Base-by-base conservation (phyloP, 345 rosid species). In the Mangifera indica region DNA sequence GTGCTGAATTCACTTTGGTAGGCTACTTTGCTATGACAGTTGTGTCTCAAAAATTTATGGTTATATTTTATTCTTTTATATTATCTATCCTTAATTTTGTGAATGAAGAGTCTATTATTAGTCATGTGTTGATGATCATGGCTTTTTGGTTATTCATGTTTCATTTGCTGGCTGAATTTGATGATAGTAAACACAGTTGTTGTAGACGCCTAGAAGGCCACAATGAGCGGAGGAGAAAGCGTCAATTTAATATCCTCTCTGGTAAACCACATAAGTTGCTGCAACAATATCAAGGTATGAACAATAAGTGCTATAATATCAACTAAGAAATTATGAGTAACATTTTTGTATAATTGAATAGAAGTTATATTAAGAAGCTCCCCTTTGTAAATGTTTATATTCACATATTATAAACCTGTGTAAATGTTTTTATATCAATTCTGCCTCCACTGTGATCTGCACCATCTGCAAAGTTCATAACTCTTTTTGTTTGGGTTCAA, bases 121-220 rank as follows among this genome's bases (percentile, higher is more conserved):
- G 29, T 69, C 49, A 29, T 17, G 10, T 17, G 49, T 48, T 49
- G 67, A 49, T 48, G 3, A 60, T 60, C 59, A 71, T 4, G 21
- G 11, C 32, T 49, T 49, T 59, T 59, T 32, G 57, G 70, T 60
- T 67, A 18, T 46, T 20, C 77, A 82, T 83, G 85, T 82, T 82
- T 65, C 85, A 82, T 74, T 66, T 77, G 77, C 77, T 82, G 60
- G 71, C 54, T 34, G 85, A 82, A 74, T 79, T 82, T 60, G 85
- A 79, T 74, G 85, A 79, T 63, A 82, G 79, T 32, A 82, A 82
- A 73, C 85, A 83, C 48, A 82, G 85, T 70, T 79, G 85, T 72
- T 81, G 85, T 49, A 82, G 63, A 69, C 83, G 85, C 60, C 77
- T 79, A 58, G 83, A 83, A 51, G 83, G 83, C 45, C 85, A 82